Evolutionary conservation across 1,284 basidiomycete genomes (phyloP).

Genomic region (Inonotus hispidus): DNA sequence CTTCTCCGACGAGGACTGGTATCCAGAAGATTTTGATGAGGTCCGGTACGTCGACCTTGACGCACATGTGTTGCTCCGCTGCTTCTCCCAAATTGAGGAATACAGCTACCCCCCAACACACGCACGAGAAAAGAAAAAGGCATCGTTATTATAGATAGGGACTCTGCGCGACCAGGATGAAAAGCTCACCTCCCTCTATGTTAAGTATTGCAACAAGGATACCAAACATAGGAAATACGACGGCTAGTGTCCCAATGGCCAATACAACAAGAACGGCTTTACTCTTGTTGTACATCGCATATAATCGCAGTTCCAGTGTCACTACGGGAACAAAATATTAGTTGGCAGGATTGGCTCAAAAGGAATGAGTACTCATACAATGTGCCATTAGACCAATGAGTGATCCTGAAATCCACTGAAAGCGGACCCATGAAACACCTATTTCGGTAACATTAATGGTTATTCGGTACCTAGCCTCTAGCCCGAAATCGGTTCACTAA

Average conservation of each 20-base stretch:
- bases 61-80: neutral
- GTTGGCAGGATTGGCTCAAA: neutral
- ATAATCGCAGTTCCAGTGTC: conserved; percentile 2
- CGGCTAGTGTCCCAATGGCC: neutral
- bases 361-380: neutral
- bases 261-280: neutral
- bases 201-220: neutral
- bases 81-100: neutral
- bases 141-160: no score
- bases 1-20: conserved; percentile 1
- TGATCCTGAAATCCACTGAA: conserved; percentile 5
- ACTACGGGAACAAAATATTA: neutral
- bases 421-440: conserved; percentile 10
- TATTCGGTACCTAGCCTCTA: neutral
- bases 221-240: neutral
- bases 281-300: conserved; percentile 6
- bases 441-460: neutral
- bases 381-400: conserved; percentile 4
- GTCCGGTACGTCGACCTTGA: neutral
- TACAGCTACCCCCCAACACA: no score
- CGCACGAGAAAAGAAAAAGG: no score
- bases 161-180: no score
- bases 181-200: neutral
- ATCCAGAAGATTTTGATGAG: conserved; percentile 6
- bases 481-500: neutral